A percentile compares a stretch with the other conserved stretches of the same genome.
phyloP scores from a whole-genome alignment of 208 protist species.

The Trypanosoma lewisi region DNA sequence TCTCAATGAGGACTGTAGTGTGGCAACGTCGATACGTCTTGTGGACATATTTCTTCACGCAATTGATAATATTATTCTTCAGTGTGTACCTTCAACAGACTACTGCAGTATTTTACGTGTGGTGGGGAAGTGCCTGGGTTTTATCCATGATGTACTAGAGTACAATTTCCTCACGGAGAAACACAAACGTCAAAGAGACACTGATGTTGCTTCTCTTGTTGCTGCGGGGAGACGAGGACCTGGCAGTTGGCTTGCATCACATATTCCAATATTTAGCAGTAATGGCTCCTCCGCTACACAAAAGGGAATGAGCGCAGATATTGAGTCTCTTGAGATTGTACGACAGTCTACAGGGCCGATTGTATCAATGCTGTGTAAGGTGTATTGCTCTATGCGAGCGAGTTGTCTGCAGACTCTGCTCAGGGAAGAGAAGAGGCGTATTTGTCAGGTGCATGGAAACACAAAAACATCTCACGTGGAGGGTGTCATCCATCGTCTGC shows the following conservation, averaged over 20 bases:
- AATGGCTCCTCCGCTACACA: not conserved
- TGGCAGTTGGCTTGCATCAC: slow-evolving; percentile 7
- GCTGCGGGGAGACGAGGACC: not conserved
- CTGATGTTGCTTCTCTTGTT: too few species aligned
- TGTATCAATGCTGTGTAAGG: slow-evolving; percentile 17
- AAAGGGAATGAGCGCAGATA: not conserved
- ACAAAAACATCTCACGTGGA: not conserved
- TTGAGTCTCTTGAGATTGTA: not conserved
- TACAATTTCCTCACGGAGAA: not conserved
- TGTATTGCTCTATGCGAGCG: not conserved
- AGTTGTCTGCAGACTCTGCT: too few species aligned
- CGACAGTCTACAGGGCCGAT: slow-evolving; percentile 4
- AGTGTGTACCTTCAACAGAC: not conserved
- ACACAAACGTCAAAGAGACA: not conserved
- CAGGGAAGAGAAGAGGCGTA: not conserved
- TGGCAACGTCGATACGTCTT: not conserved
- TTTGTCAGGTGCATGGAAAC: not conserved
- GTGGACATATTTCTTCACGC: slow-evolving; percentile 11
- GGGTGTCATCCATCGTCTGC: not conserved
- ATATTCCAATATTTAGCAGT: slow-evolving; percentile 4
- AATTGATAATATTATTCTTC: slow-evolving; percentile 7
- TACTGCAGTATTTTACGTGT: slow-evolving; percentile 1
- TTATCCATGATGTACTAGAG: slow-evolving; percentile 15
- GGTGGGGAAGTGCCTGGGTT: slow-evolving; percentile 7
- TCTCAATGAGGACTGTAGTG: slow-evolving; percentile 1